These are phyloP conservation scores for Penicillium coffeae DNA, from an alignment of 495 filamentous ascomycete species.

Conservation along the genomic window DNA sequence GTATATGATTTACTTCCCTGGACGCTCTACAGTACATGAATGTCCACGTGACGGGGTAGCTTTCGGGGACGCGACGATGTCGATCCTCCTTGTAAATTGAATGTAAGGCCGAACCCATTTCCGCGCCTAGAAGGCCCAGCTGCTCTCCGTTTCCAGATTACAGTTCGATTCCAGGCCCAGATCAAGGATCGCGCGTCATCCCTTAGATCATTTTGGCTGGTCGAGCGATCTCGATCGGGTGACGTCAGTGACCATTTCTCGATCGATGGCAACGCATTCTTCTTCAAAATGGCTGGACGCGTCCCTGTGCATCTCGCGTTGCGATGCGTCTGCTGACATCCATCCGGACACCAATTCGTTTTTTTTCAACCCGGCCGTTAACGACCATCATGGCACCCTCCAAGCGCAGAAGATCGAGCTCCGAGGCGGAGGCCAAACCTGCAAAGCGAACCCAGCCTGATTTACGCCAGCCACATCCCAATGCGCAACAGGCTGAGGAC, in stretches of 20 bases:
- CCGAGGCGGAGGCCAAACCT: neutral
- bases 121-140: no score
- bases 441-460: slow-evolving; percentile 13
- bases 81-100: no score
- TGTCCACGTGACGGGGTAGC: no score
- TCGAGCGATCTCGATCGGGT: slow-evolving; percentile 13
- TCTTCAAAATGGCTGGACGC: slow-evolving; percentile 1
- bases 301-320: neutral
- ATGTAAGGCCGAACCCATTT: no score
- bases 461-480: slow-evolving; percentile 31
- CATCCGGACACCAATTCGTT: neutral
- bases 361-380: neutral
- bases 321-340: slow-evolving; percentile 3
- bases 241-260: slow-evolving; percentile 25
- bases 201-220: neutral
- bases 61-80: no score
- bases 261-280: slow-evolving; percentile 19
- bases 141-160: no score
- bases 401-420: slow-evolving; percentile 25
- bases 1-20: no score
- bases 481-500: slow-evolving; percentile 51
- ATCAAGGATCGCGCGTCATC: no score
- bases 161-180: no score
- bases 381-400: slow-evolving; percentile 18
- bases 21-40: no score